phyloP scores from a whole-genome alignment of 2,329 filamentous ascomycete genomes.

The Nemania abortiva region DNA sequence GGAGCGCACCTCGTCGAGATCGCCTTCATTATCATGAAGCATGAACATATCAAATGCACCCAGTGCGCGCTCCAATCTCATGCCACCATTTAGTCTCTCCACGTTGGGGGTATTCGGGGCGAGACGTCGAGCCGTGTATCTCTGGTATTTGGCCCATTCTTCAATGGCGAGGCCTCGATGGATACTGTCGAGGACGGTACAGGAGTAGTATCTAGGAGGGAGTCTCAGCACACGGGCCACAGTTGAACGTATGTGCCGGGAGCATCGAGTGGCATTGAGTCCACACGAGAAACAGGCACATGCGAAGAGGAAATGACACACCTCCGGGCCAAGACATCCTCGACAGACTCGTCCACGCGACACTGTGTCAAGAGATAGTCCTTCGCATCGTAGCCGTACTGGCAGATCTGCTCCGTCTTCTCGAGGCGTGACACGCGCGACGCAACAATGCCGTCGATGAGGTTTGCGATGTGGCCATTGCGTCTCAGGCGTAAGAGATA shows the following conservation, averaged over 20 bases:
- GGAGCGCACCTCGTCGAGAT: constrained; percentile 73
- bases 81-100: constrained; percentile 60
- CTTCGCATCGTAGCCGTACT: constrained; percentile 87
- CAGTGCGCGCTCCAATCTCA: constrained; percentile 77
- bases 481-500: constrained; percentile 68
- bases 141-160: constrained; percentile 75
- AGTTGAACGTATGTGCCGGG: background rate
- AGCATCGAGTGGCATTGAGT: background rate
- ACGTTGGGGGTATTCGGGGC: constrained; percentile 41
- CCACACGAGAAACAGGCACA: background rate
- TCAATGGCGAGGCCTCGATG: constrained; percentile 83
- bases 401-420: constrained; percentile 77
- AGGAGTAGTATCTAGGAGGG: constrained; percentile 73
- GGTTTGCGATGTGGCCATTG: constrained; percentile 63
- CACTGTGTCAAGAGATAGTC: constrained; percentile 81
- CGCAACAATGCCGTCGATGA: constrained; percentile 77
- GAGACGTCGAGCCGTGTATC: constrained; percentile 48
- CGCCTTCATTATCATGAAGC: constrained; percentile 76
- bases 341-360: constrained; percentile 66
- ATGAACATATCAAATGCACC: constrained; percentile 93
- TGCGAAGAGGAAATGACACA: constrained; percentile 28
- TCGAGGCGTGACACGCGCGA: constrained; percentile 76
- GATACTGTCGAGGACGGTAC: constrained; percentile 79
- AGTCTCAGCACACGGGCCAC: constrained; percentile 22
- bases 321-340: constrained; percentile 79